Evolutionary conservation across 257 asterid species (phyloP), one percentile per base, ranked within the genome.

Genomic region (Solanum appendiculatum): DNA sequence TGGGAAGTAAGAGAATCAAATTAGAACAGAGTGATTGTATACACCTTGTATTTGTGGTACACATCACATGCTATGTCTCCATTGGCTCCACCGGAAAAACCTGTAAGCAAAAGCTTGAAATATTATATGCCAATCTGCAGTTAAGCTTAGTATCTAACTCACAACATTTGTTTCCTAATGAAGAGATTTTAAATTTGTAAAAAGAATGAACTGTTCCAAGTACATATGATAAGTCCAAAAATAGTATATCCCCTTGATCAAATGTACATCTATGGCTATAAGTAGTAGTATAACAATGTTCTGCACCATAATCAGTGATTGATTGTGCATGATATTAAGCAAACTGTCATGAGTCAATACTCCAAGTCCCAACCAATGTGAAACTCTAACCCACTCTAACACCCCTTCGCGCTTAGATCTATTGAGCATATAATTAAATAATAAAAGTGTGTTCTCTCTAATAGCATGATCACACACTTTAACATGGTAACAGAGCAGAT

Each of bases 41-140:
- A n/a, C 27, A 89, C 95, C 94, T 89, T 90, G 83, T 89, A 91
- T 82, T 91, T 92, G 89, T 92, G 95, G 84, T 92, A 91, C 27
- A 91, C 90, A 74, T 91, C 93, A 27, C 95, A 92, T 54, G 93
- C 88, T 82, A 90, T 84, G 36, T 92, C 94, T 75, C 93, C 94
- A 63, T 85, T 88, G 86, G 89, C 90, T 51, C 93, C 94, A 18
- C 39, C 46, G 1, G 83, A 9, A 23, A 25, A 90, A 60, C 91
- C 96, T 93, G 89, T 39, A 44, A 77, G 68, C 63, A 88, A 86
- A 2, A 73, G 70, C 54, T 48, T 42, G 64, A 58, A 82, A 60
- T 56, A 40, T 40, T 58, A 44, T 60, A 60, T 40, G n/a, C 11
- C 21, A 31, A 56, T 78, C 63, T 78, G 84, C 39, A 27, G 60